Evolutionary conservation across 73 alveolate genomes (phyloP), one percentile per base, ranked within the genome.

Genomic region (Paraurostyla sp.): DNA sequence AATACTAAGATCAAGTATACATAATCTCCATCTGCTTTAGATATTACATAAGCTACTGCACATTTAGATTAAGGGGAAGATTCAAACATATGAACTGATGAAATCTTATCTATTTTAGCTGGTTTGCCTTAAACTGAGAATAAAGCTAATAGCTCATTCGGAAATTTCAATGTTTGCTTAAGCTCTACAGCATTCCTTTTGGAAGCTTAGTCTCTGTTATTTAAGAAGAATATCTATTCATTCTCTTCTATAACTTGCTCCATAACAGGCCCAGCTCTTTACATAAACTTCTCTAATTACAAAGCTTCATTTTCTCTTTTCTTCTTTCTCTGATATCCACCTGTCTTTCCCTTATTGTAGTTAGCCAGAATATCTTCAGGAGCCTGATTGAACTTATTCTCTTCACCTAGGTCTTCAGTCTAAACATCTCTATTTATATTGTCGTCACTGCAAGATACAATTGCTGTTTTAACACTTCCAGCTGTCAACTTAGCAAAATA

Each of bases 171-270:
- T 57, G 43, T 42, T 46, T 69, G 71, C 60, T 83, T 81, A 36
- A 60, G 52, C 42, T 90, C 95, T 13, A 90, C 95, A 0, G 95
- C 92, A 59, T 90, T 90, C 43, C 83, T 83, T 54, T 90, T 87
- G 23, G 35, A 42, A 20, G 95, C 95, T 45, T 82, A 69, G 23
- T 78, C 84, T 9, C 80, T 25, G 33, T 68, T 42, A 15, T 27
- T 58, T 20, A 90, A 20, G 81, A 58, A 80, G 2, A 80, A 81
- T 4, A 90, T 85, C 43, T 30, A 62, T 23, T 81, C 75, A 41
- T 83, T 90, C 46, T 90, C 95, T 29, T 90, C 95, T 9, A 81
- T 49, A 1, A 90, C 95, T 4, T 2, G 22, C 51, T 90, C 95
- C 76, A 90, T 57, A 7, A 90, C 92, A 11, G 95, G 95, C 18